phyloP scores from a whole-genome alignment of 805 yeast genomes.

The Teunomyces kruisii region DNA sequence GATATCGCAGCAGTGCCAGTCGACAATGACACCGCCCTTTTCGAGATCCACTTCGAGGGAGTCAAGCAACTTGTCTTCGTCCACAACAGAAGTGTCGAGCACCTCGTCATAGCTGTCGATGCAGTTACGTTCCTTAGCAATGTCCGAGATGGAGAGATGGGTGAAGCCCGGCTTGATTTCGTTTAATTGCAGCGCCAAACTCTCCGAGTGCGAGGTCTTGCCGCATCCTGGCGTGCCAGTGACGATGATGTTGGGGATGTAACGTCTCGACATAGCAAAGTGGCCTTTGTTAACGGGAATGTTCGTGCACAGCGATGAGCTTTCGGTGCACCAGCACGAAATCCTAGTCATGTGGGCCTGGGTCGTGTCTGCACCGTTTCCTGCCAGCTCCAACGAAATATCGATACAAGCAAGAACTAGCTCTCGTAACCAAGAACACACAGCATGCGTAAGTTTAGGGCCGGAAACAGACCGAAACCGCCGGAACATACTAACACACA shows the following conservation, averaged over 20 bases:
- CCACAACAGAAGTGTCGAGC: constrained; percentile 84
- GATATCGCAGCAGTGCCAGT: constrained; percentile 97
- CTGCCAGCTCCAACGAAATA: neutral
- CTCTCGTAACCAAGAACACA: neutral
- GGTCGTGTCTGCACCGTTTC: neutral
- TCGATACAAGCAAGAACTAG: neutral
- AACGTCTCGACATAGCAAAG: constrained; percentile 30
- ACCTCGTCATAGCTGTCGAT: constrained; percentile 84
- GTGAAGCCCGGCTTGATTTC: constrained; percentile 33
- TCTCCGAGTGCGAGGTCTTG: constrained; percentile 72
- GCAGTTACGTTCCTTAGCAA: constrained; percentile 75
- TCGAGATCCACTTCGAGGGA: constrained; percentile 73
- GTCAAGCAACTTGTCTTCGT: constrained; percentile 87
- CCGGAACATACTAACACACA: constrained; percentile 9
- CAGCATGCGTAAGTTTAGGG: constrained; percentile 3
- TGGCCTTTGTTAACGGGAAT: no score
- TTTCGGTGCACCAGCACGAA: no score
- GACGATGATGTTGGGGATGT: constrained; percentile 72
- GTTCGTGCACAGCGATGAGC: no score
- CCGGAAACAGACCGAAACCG: neutral
- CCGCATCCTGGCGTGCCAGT: constrained; percentile 98
- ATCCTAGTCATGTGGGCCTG: no score
- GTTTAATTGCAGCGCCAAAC: constrained; percentile 50
- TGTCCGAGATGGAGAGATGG: constrained; percentile 70
- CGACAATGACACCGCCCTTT: constrained; percentile 85